Percentiles rank a stretch among this genome's conserved stretches.
These are phyloP conservation scores for Pinguiococcus pyrenoidosus DNA, from an alignment of 108 stramenopile species.

Conservation along the genomic window DNA sequence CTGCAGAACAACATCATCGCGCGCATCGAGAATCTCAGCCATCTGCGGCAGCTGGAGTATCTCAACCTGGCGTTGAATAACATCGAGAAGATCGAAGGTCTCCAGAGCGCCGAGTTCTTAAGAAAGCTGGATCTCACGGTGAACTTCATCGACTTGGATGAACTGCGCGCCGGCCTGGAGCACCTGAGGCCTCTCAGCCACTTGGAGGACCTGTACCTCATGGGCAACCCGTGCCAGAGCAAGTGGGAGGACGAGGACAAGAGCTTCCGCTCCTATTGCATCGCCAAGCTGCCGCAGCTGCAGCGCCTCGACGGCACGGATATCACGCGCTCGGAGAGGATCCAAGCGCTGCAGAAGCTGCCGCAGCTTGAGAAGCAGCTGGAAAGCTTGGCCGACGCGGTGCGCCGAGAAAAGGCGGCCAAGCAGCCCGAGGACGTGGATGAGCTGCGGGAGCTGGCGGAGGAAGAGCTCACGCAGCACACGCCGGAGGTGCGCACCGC, in stretches of 20 bases:
- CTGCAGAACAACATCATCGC: conserved; percentile 68
- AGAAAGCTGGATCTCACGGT: conserved; percentile 69
- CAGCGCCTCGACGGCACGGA: conserved; percentile 55
- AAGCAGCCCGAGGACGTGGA: not conserved
- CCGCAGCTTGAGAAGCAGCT: conserved; percentile 38
- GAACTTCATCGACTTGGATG: conserved; percentile 65
- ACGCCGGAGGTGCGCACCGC: conserved; percentile 52
- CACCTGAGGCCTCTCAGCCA: conserved; percentile 31
- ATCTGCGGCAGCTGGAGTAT: conserved; percentile 63
- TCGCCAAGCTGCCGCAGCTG: conserved; percentile 54
- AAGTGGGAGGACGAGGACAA: conserved; percentile 10
- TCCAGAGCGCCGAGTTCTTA: conserved; percentile 47
- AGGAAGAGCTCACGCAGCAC: conserved; percentile 45
- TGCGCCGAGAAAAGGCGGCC: conserved; percentile 1
- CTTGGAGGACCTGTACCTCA: conserved; percentile 56
- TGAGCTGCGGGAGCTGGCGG: not conserved
- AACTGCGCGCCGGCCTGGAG: conserved; percentile 46
- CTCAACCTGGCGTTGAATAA: conserved; percentile 77
- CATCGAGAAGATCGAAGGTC: conserved; percentile 49
- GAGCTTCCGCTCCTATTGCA: conserved; percentile 45
- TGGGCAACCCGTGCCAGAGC: conserved; percentile 67
- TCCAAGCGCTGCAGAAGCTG: conserved; percentile 46
- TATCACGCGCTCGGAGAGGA: conserved; percentile 48
- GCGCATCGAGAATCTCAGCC: conserved; percentile 53
- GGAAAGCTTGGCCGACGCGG: conserved; percentile 1